Evolutionary conservation across 2,329 filamentous ascomycete genomes (phyloP).

Genomic region (Calonectria hawksworthii): DNA sequence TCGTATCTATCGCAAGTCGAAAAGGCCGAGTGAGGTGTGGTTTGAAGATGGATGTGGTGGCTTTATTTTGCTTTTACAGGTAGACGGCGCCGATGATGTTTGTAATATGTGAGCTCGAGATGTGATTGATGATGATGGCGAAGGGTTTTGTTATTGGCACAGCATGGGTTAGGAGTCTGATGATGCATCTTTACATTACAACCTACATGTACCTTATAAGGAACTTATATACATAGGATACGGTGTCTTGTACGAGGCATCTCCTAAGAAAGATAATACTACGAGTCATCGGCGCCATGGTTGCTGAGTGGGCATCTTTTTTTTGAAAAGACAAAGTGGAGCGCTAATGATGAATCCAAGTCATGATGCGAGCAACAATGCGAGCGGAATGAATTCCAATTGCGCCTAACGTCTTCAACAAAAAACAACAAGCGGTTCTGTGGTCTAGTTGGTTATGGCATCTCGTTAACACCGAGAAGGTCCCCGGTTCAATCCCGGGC

Average conservation of each 20-base stretch:
- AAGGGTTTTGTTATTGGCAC: constrained; percentile 1
- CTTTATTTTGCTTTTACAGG: too few species aligned
- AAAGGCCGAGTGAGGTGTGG: constrained; percentile 25
- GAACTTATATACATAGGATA: constrained; percentile 10
- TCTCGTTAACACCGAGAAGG: constrained; percentile 51
- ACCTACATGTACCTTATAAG: constrained; percentile 14
- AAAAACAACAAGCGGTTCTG: constrained; percentile 40
- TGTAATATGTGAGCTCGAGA: constrained; percentile 19
- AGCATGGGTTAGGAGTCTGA: constrained; percentile 16
- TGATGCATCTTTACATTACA: constrained; percentile 11
- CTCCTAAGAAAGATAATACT: constrained; percentile 13
- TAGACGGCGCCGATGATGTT: constrained; percentile 12
- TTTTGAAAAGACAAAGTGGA: neutral
- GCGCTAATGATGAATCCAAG: neutral
- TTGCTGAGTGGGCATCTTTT: neutral
- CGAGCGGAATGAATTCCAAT: neutral
- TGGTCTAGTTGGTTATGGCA: constrained; percentile 52
- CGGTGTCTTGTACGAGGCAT: constrained; percentile 21
- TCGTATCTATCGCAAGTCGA: constrained; percentile 24
- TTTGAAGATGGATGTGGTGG: too few species aligned
- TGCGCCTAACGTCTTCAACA: neutral
- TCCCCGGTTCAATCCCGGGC: constrained; percentile 51
- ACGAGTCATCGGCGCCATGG: neutral
- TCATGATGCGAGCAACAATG: neutral
- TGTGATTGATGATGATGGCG: constrained; percentile 7